A percentile compares a stretch with the other conserved stretches of the same genome.
phyloP scores from a whole-genome alignment of 371 early-diverging fungal species.

The Mucor piriformis region DNA sequence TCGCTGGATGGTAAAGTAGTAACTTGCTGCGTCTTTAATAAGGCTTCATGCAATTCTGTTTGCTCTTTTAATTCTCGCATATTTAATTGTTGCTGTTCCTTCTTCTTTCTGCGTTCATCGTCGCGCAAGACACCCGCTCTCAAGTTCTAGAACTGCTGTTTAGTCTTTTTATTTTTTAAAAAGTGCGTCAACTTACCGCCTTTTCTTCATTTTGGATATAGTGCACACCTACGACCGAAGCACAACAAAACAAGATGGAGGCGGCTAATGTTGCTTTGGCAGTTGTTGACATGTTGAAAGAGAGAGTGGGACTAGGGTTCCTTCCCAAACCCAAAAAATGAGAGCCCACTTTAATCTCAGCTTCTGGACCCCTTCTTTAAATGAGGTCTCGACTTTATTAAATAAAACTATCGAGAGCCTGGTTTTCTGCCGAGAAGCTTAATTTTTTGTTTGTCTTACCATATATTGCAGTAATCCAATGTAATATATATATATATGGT shows the following conservation, averaged over 20 bases:
- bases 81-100: conserved; percentile 43
- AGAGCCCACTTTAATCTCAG: neutral
- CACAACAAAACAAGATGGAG: conserved; percentile 48
- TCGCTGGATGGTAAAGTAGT: conserved; percentile 38
- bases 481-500: no score
- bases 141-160: conserved; percentile 15
- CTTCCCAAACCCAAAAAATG: neutral
- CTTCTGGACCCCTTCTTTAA: no score
- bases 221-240: conserved; percentile 53
- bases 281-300: conserved; percentile 23
- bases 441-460: no score
- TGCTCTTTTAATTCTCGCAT: conserved; percentile 52
- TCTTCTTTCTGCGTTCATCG: conserved; percentile 44
- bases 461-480: no score
- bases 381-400: no score
- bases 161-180: neutral
- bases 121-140: conserved; percentile 43
- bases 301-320: neutral
- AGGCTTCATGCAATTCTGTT: conserved; percentile 44
- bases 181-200: conserved; percentile 49
- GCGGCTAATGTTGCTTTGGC: conserved; percentile 52
- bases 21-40: conserved; percentile 50
- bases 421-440: no score
- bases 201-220: conserved; percentile 52
- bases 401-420: no score